A percentile compares a stretch with the other conserved stretches of the same genome.
Conservation (phyloP, 495 filamentous ascomycete species). For the Aspergillus steynii region DNA sequence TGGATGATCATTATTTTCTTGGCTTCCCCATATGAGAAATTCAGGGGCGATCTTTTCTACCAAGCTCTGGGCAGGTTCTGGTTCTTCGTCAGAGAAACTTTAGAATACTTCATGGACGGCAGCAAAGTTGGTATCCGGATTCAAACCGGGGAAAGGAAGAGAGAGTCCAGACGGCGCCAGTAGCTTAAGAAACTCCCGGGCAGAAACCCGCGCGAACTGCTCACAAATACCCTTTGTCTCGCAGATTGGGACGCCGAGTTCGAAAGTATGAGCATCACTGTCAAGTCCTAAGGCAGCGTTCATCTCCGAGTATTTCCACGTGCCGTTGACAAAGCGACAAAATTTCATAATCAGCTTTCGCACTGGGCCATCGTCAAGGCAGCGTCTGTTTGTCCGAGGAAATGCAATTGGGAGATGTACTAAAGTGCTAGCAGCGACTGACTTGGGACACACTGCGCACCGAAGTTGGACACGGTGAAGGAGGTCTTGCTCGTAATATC, state of each 20-base stretch:
- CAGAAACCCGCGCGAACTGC: not conserved
- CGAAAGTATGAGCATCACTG: slow-evolving; percentile 14
- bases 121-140: not conserved
- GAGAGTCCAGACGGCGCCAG: not conserved
- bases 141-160: not conserved
- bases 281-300: not conserved
- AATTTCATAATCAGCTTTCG: not conserved
- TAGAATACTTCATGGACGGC: not conserved
- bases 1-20: not conserved
- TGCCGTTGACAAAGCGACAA: slow-evolving; percentile 3
- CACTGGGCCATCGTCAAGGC: not conserved
- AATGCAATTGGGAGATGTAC: not conserved
- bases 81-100: not conserved
- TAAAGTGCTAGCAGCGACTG: slow-evolving; percentile 3
- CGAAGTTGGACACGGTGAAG: slow-evolving; percentile 9
- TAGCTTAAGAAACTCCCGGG: not conserved
- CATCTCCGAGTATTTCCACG: slow-evolving; percentile 8
- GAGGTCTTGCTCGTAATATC: slow-evolving; percentile 9
- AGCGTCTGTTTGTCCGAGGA: not conserved
- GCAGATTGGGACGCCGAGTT: slow-evolving; percentile 14
- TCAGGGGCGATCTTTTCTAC: not conserved
- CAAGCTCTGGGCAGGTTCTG: not conserved
- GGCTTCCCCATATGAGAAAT: not conserved
- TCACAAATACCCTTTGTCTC: not conserved
- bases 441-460: slow-evolving; percentile 10